Base-by-base conservation (phyloP, 306 rosid genomes). In the Citrullus colocynthis region DNA sequence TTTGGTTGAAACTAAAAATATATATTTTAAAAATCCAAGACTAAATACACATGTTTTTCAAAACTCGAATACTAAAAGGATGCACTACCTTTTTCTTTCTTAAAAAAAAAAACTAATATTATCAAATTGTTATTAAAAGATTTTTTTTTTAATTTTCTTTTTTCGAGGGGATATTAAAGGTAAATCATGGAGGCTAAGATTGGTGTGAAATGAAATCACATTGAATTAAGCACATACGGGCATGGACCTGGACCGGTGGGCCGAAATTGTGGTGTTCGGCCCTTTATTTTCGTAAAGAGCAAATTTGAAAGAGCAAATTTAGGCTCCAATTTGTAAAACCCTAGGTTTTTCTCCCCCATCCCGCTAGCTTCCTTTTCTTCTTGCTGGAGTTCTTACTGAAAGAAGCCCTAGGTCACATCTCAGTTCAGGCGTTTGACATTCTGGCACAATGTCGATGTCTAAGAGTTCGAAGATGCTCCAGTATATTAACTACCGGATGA, bases 401-500 rank as follows among this genome's bases (percentile, higher is more conserved):
- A 8, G 6, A 75, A 75, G 39, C 79, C 67, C 79, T 75, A 57
- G 79, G 8, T 58, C 9, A 17, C 48, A 36, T 41, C 65, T 45
- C 37, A 77, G 74, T 12, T 8, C 6, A 62, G 48, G 20, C 13
- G 18, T 32, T 45, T 12, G 0, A 10, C 51, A 63, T 32, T 62
- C 45, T 34, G 24, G 21, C 45, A 91, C 82, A 86, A 94, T 94
- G 98, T 94, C 98, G 93, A 90, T 94, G 98, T 91, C 98, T 11
- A 94, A 94, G 93, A 91, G 98, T 85, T 92, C 99, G 12, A 96
- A 96, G 90, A 96, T 96, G 99, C 96, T 96, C 18, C 99, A 96
- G 63, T 96, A 87, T 86, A 89, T 92, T 67, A 96, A 96, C 79
- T 96, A 96, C 84, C 85, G 99, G 0, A 92, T 96, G 98, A 82